Evolutionary conservation across 176 grass and related monocot genomes (phyloP), one percentile per base, ranked within the genome.

Genomic region (Raddia distichophylla): DNA sequence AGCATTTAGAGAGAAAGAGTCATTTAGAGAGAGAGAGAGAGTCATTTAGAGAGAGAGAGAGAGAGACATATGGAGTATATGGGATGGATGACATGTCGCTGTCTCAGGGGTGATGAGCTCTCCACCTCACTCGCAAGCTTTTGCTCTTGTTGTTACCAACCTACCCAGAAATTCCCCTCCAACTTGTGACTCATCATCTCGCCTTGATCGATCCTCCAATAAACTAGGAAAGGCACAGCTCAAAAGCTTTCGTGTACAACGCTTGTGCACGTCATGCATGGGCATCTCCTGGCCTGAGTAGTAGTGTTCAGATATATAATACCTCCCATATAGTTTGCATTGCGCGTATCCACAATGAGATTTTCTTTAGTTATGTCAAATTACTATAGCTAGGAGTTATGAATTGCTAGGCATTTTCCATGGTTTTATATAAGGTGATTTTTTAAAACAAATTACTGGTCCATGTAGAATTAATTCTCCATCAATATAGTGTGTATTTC

Each of bases 211-310:
- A 68, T 17, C 71, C 54, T 89, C 83, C 83, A 67, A 82, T 89
- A 78, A 89, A 89, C 66, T 81, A 89, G 87, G 83, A 89, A 72
- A 60, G 22, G 48, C 69, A 81, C 71, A 72, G 71, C 71, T 71
- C 77, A 81, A 85, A 70, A 81, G 82, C 33, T 46, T 55, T n/a
- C 37, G 34, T 58, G 77, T 19, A 73, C 61, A 73, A 65, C 43
- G 27, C 77, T 68, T 74, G 75, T 84, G 61, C 73, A 84, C 45
- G 75, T 67, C 81, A 50, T 83, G 74, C 81, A 50, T 83, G 74
- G 33, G 53, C 52, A 80, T 84, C 60, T 67, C 2, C 14, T 15
- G 1, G 56, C 7, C 19, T 9, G 18, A 18, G 5, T 56, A 17
- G 12, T 15, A 17, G n/a, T n/a, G 14, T 57, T 48, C 61, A 76